Percentiles rank a stretch among this genome's conserved stretches.
phyloP scores from a whole-genome alignment of 2,329 filamentous ascomycete genomes.

The Diaporthe vaccinii region DNA sequence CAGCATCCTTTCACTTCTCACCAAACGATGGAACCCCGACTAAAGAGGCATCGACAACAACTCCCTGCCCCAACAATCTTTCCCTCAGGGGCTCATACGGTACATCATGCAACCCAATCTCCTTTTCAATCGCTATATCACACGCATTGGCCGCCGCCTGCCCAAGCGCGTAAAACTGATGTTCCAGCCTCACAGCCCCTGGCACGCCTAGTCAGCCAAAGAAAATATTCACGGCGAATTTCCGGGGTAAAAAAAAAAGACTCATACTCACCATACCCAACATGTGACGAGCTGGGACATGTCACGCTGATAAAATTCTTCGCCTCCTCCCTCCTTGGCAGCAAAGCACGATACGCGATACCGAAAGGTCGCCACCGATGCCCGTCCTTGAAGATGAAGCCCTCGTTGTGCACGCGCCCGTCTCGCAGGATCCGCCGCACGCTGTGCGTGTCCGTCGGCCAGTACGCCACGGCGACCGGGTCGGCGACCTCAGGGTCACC shows the following conservation, averaged over 20 bases:
- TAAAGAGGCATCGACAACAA: not conserved
- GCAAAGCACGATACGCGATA: not conserved
- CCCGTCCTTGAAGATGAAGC: slow-evolving; percentile 43
- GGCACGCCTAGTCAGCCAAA: not conserved
- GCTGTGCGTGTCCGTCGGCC: slow-evolving; percentile 46
- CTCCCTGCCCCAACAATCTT: not conserved
- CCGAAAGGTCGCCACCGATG: not conserved
- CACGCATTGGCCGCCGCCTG: not conserved
- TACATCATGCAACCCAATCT: not conserved
- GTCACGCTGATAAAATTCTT: not conserved
- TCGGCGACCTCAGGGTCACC: slow-evolving; percentile 30
- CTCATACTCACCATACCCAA: not conserved
- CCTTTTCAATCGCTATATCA: not conserved
- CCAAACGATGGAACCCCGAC: not conserved
- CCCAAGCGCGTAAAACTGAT: not conserved
- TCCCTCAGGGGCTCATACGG: not conserved
- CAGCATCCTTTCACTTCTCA: not conserved
- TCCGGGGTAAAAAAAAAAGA: not conserved
- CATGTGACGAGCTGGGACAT: not conserved
- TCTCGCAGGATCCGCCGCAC: slow-evolving; percentile 45
- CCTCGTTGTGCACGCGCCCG: slow-evolving; percentile 44
- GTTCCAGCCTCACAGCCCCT: not conserved
- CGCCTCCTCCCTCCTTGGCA: not conserved
- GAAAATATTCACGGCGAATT: not conserved
- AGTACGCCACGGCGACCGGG: slow-evolving; percentile 45